Conservation (phyloP, 176 grass and related monocot species). For the Oryza rufipogon region DNA sequence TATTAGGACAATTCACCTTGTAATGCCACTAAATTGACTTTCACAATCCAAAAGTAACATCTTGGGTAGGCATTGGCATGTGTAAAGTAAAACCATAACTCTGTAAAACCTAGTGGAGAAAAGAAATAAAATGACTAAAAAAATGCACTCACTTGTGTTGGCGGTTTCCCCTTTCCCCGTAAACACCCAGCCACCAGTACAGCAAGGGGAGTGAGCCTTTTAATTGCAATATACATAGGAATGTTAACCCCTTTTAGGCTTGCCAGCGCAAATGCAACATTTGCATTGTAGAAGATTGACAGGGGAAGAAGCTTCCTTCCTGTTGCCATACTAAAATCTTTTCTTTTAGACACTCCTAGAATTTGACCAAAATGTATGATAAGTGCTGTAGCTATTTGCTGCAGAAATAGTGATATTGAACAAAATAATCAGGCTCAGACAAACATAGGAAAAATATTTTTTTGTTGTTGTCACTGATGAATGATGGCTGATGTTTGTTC, state of each 20-base stretch:
- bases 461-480: neutral
- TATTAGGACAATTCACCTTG: neutral
- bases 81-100: neutral
- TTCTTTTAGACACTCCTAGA: slow-evolving; percentile 70
- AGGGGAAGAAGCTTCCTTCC: slow-evolving; percentile 90
- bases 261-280: slow-evolving; percentile 95
- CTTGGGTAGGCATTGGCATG: neutral
- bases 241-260: slow-evolving; percentile 98
- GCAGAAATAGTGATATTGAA: slow-evolving; percentile 34
- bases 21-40: neutral
- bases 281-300: slow-evolving; percentile 96
- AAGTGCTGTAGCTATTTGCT: slow-evolving; percentile 86
- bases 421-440: slow-evolving; percentile 2
- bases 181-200: slow-evolving; percentile 70
- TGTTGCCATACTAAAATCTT: slow-evolving; percentile 63
- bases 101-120: neutral
- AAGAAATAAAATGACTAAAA: neutral
- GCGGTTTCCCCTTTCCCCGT: slow-evolving; percentile 76
- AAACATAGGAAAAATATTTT: slow-evolving; percentile 9
- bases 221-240: slow-evolving; percentile 99
- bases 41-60: neutral
- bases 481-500: neutral
- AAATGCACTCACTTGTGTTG: slow-evolving; percentile 54
- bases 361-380: slow-evolving; percentile 81
- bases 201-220: slow-evolving; percentile 94